Percentiles rank a stretch among this genome's conserved stretches.
Evolutionary conservation across 1,139 yeast species (phyloP).

Genomic region (Candida mesenterica): DNA sequence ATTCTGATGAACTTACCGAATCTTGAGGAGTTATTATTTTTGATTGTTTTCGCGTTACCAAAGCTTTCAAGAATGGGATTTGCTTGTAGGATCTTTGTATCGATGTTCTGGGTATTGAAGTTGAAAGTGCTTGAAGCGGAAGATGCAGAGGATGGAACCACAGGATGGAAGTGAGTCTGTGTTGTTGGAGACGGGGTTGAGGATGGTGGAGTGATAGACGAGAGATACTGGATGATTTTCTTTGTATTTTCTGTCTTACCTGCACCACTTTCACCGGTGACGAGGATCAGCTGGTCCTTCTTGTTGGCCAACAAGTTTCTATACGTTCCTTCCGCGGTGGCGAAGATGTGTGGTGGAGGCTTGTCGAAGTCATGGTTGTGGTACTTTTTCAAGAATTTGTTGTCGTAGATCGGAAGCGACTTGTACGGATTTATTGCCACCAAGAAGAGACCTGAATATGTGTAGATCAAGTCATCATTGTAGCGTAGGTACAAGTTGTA

Average conservation of each 20-base stretch:
- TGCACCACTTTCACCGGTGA: conserved; percentile 98
- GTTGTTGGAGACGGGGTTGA: conserved; percentile 8
- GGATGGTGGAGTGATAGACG: conserved; percentile 56
- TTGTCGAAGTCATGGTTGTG: conserved; percentile 45
- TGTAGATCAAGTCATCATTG: conserved; percentile 72
- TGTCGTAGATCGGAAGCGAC: conserved; percentile 69
- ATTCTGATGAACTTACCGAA: conserved; percentile 95
- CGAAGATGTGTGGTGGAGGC: conserved; percentile 84
- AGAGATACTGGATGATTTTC: conserved; percentile 87
- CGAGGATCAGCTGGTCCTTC: conserved; percentile 85
- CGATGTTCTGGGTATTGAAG: conserved; percentile 44
- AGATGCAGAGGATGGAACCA: conserved; percentile 6
- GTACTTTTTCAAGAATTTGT: conserved; percentile 55
- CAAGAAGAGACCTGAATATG: conserved; percentile 78
- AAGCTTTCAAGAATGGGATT: conserved; percentile 95
- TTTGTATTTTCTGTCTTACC: conserved; percentile 99
- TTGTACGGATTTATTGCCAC: conserved; percentile 96
- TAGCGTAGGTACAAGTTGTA: conserved; percentile 79
- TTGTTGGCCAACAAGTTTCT: conserved; percentile 67
- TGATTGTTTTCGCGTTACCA: conserved; percentile 95
- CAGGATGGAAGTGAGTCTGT: conserved; percentile 2
- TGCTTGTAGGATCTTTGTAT: conserved; percentile 84
- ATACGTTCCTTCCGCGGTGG: conserved; percentile 86
- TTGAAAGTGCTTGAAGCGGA: conserved; percentile 7
- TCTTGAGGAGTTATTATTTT: conserved; percentile 92